phyloP scores from a whole-genome alignment of 225 moss, liverwort and hornwort genomes.

The Pseudoscleropodium purum region DNA sequence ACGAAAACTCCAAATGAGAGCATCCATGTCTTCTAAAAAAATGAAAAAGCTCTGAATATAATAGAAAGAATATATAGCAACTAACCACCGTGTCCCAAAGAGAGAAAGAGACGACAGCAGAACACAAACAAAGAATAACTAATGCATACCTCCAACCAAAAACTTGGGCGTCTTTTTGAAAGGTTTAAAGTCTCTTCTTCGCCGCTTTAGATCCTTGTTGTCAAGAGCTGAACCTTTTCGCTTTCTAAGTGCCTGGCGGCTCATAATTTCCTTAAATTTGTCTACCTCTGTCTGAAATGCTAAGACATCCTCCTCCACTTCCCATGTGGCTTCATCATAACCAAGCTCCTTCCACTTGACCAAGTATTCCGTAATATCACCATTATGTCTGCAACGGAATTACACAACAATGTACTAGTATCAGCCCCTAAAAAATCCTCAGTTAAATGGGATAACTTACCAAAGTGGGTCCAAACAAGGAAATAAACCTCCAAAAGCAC shows the following conservation, averaged over 20 bases:
- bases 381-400: slow-evolving; percentile 55
- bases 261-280: slow-evolving; percentile 74
- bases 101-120: not conserved
- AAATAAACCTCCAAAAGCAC: not conserved
- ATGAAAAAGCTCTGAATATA: not conserved
- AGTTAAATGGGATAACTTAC: not conserved
- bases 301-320: slow-evolving; percentile 78
- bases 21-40: not conserved
- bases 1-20: not conserved
- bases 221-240: slow-evolving; percentile 75
- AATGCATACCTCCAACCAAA: slow-evolving; percentile 69
- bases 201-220: slow-evolving; percentile 77
- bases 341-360: slow-evolving; percentile 99
- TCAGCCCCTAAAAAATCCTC: not conserved
- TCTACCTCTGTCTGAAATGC: slow-evolving; percentile 82
- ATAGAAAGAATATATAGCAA: not conserved
- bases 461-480: not conserved
- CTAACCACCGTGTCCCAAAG: not conserved
- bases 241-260: slow-evolving; percentile 48
- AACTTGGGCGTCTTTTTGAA: slow-evolving; percentile 93
- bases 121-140: not conserved
- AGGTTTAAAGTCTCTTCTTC: slow-evolving; percentile 77
- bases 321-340: slow-evolving; percentile 95
- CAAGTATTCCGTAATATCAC: slow-evolving; percentile 86
- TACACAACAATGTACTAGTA: not conserved